Percentiles rank a stretch among this genome's conserved stretches.
These are phyloP conservation scores for Aspergillus baeticus DNA, from an alignment of 495 filamentous ascomycete species.

Conservation along the genomic window DNA sequence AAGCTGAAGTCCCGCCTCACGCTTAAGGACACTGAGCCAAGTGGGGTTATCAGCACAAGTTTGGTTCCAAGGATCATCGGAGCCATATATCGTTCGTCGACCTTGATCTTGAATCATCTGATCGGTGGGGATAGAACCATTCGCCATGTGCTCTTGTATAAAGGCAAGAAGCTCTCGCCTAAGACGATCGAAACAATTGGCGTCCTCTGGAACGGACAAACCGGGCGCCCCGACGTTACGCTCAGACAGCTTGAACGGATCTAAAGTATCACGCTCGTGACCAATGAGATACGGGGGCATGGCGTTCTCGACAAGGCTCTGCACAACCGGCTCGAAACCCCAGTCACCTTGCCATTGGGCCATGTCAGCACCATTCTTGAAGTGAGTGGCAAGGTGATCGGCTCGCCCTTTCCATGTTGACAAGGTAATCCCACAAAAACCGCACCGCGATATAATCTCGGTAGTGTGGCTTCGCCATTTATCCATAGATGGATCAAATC, in stretches of 20 bases:
- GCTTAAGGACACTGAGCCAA: conserved; percentile 68
- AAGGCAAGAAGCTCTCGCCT: conserved; percentile 58
- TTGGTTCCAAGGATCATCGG: conserved; percentile 69
- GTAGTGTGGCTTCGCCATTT: conserved; percentile 72
- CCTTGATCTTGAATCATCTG: conserved; percentile 61
- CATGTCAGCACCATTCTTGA: conserved; percentile 71
- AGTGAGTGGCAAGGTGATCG: conserved; percentile 72
- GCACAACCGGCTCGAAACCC: conserved; percentile 70
- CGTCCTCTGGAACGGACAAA: conserved; percentile 34
- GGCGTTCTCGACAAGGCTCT: conserved; percentile 69
- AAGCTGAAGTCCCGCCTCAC: conserved; percentile 53
- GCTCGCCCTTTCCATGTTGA: conserved; percentile 71
- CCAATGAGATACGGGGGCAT: conserved; percentile 61
- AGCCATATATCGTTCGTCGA: conserved; percentile 63
- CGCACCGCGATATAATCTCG: conserved; percentile 69
- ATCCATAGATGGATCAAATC: conserved; percentile 70
- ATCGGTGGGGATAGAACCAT: conserved; percentile 57
- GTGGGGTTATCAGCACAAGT: conserved; percentile 65
- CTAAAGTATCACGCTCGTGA: conserved; percentile 34
- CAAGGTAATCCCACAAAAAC: conserved; percentile 66
- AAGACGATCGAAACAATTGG: conserved; percentile 50
- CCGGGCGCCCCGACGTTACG: conserved; percentile 19
- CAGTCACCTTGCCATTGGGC: conserved; percentile 77
- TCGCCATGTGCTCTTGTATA: conserved; percentile 44
- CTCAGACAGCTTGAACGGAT: conserved; percentile 36